A percentile compares a stretch with the other conserved stretches of the same genome.
Evolutionary conservation across 1,284 basidiomycete genomes (phyloP).

Genomic region (Chalciporus sp.): DNA sequence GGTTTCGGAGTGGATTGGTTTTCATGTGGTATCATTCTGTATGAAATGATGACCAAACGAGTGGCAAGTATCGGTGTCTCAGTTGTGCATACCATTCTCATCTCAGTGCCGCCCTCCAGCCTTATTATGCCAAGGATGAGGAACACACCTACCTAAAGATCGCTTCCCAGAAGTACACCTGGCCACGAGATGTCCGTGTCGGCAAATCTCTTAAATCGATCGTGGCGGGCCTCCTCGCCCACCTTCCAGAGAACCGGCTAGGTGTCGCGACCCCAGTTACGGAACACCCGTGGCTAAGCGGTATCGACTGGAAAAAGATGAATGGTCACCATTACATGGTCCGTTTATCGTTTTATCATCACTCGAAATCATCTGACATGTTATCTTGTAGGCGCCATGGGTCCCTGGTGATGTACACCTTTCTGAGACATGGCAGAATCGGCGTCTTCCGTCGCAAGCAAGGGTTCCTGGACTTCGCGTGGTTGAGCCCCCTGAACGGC

Average conservation of each 20-base stretch:
- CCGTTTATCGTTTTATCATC: slow-evolving; percentile 22
- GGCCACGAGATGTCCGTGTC: slow-evolving; percentile 37
- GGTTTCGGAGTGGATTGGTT: slow-evolving; percentile 76
- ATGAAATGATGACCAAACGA: slow-evolving; percentile 70
- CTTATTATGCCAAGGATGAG: slow-evolving; percentile 36
- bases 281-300: slow-evolving; percentile 41
- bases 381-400: slow-evolving; percentile 33
- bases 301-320: slow-evolving; percentile 49
- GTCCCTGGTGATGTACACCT: slow-evolving; percentile 25
- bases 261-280: slow-evolving; percentile 40
- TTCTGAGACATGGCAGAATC: slow-evolving; percentile 28
- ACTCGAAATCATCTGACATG: slow-evolving; percentile 5
- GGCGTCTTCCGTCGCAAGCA: slow-evolving; percentile 21
- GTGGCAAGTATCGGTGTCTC: slow-evolving; percentile 40
- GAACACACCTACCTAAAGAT: slow-evolving; percentile 27
- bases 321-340: slow-evolving; percentile 43
- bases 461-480: slow-evolving; percentile 26
- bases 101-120: slow-evolving; percentile 24
- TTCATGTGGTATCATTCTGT: slow-evolving; percentile 73
- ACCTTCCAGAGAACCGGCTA: slow-evolving; percentile 40
- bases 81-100: neutral
- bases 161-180: slow-evolving; percentile 32
- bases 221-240: slow-evolving; percentile 41
- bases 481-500: slow-evolving; percentile 17
- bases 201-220: slow-evolving; percentile 44